Evolutionary conservation across 495 filamentous ascomycete genomes (phyloP).

Genomic region (Cenococcum geophilum): DNA sequence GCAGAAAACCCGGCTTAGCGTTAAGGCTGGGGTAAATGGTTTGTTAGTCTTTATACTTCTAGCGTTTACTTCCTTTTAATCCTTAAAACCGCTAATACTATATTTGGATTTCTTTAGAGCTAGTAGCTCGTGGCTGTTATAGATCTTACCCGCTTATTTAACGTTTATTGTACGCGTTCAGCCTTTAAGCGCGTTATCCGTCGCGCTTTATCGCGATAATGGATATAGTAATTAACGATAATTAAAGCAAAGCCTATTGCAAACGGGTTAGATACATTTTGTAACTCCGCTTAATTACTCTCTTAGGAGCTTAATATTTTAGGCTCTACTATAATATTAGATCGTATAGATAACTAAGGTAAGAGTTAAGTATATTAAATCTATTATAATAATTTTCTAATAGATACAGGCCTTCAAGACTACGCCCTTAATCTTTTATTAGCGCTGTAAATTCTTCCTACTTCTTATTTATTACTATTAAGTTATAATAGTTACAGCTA

Average conservation of each 20-base stretch:
- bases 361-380: slow-evolving; percentile 1
- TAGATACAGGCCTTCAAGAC: slow-evolving; percentile 14
- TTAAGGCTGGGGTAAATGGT: background rate
- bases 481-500: no score
- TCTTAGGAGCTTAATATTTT: slow-evolving; percentile 8
- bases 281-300: slow-evolving; percentile 14
- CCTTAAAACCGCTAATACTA: background rate
- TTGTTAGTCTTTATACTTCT: background rate
- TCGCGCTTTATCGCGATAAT: slow-evolving; percentile 20
- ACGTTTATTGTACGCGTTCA: slow-evolving; percentile 4
- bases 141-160: background rate
- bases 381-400: slow-evolving; percentile 9
- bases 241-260: slow-evolving; percentile 23
- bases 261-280: slow-evolving; percentile 12
- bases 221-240: slow-evolving; percentile 16
- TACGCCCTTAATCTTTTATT: slow-evolving; percentile 18
- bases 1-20: background rate
- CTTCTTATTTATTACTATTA: slow-evolving; percentile 14
- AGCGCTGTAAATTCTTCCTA: slow-evolving; percentile 15
- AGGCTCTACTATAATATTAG: background rate
- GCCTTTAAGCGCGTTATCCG: slow-evolving; percentile 12
- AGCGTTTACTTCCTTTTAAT: background rate
- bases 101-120: background rate
- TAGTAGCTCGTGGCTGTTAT: background rate
- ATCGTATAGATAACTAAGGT: slow-evolving; percentile 17